Base-by-base conservation (phyloP, 2,329 filamentous ascomycete genomes). In the Diaporthe velutina region DNA sequence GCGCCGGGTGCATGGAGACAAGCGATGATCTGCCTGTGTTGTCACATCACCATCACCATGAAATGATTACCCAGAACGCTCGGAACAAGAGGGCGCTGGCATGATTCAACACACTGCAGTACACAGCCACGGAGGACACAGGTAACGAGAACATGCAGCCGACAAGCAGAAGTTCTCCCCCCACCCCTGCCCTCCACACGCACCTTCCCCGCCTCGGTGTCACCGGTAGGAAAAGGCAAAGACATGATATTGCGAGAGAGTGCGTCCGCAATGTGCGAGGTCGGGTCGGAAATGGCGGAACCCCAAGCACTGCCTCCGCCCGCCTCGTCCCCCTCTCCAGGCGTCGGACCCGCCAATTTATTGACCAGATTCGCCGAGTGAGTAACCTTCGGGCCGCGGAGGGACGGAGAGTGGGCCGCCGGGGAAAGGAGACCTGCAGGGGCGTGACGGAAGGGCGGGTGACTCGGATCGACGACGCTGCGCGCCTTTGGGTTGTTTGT, bases 221-320 rank as follows among this genome's bases (percentile, higher is more conserved):
- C 42, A 67, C 64, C 45, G 25, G 22, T 28, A n/a, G 19, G 6
- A 13, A 13, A 28, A 10, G n/a, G n/a, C 8, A 10, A 6, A 38
- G 22, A 13, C 12, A 25, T 45, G n/a, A 4, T n/a, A 33, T 25
- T 7, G 45, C 42, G 45, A 25, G 4, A 17, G 13, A 48, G 25
- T n/a, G n/a, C n/a, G n/a, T n/a, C 40, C 25, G 22, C 60, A n/a
- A 6, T 66, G 60, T 66, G 60, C 40, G 40, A 66, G 33, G 45
- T 67, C 64, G 64, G 64, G 64, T 67, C 64, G 64, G 64, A 48
- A 13, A 17, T 55, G n/a, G 57, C 40, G 58, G 58, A 45, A 33
- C 30, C 25, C 38, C 33, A 38, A 19, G 25, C 13, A 4, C 7
- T 19, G 7, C 6, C 28, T 17, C 28, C 61, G 35, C 30, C 61